phyloP scores from a whole-genome alignment of 78 protist species.

The Speleostelium caveatum region DNA sequence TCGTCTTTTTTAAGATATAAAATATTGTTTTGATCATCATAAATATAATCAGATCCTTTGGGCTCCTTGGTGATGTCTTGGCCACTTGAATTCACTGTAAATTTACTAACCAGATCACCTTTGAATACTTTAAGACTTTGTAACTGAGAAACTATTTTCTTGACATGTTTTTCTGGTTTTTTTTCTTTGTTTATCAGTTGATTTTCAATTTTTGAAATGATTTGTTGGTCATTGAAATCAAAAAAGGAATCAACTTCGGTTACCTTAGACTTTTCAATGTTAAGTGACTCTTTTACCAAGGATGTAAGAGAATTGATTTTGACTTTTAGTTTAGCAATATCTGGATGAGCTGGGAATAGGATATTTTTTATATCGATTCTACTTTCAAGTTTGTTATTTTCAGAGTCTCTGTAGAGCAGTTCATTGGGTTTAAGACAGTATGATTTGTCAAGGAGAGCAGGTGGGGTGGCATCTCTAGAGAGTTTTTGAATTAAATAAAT shows the following conservation, averaged over 20 bases:
- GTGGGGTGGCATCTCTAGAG: neutral
- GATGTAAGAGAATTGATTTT: neutral
- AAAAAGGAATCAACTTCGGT: neutral
- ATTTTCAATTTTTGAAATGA: neutral
- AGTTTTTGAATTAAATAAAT: neutral
- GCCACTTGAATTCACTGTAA: neutral
- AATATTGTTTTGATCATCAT: neutral
- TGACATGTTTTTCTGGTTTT: neutral
- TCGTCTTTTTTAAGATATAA: neutral
- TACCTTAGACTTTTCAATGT: neutral
- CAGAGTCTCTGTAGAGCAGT: neutral
- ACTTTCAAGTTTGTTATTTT: neutral
- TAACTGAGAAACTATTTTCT: neutral
- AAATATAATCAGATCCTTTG: neutral
- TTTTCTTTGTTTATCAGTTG: neutral
- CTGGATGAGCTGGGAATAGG: neutral
- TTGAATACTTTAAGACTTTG: neutral
- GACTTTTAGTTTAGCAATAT: neutral
- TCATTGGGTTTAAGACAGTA: neutral
- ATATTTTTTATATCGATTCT: neutral
- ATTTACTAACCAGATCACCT: neutral
- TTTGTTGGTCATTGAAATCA: neutral
- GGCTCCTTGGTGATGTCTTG: neutral
- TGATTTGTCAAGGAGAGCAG: neutral
- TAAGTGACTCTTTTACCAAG: neutral